A percentile compares a stretch with the other conserved stretches of the same genome.
Conservation (phyloP, 1,284 basidiomycete species). For the Ustilago trichophora region DNA sequence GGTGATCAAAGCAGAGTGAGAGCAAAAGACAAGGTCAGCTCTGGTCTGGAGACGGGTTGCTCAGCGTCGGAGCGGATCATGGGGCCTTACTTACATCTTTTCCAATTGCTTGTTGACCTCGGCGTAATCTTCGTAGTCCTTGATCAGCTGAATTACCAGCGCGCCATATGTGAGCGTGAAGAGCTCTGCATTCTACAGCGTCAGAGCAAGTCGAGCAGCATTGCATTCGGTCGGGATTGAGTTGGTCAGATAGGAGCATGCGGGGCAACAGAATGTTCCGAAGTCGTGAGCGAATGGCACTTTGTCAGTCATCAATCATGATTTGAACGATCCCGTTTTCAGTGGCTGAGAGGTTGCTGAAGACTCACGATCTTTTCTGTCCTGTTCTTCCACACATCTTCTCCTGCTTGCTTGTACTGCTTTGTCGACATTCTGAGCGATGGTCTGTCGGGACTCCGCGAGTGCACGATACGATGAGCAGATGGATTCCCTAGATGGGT, state of each 20-base stretch:
- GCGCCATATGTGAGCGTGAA: conserved; percentile 98
- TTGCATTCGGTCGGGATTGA: background rate
- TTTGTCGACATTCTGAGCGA: conserved; percentile 45
- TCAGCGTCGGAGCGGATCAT: background rate
- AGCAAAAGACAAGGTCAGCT: background rate
- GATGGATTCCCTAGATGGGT: no score
- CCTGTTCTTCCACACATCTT: conserved; percentile 65
- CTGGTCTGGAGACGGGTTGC: no score
- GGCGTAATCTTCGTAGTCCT: conserved; percentile 97
- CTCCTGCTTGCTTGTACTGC: conserved; percentile 62
- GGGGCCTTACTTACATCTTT: conserved; percentile 70
- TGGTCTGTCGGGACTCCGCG: background rate
- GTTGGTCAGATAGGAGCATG: background rate
- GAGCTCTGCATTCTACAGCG: conserved; percentile 81
- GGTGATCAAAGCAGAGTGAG: background rate
- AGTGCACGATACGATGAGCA: no score
- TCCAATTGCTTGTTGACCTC: conserved; percentile 78
- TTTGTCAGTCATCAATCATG: no score
- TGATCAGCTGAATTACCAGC: conserved; percentile 95
- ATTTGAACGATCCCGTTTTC: no score
- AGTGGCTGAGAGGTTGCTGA: no score
- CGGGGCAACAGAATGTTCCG: no score
- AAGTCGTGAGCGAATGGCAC: no score
- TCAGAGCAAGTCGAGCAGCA: background rate
- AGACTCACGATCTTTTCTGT: conserved; percentile 65